Conservation (phyloP, 2,329 filamentous ascomycete genomes). For the Xylariaceae sp. region DNA sequence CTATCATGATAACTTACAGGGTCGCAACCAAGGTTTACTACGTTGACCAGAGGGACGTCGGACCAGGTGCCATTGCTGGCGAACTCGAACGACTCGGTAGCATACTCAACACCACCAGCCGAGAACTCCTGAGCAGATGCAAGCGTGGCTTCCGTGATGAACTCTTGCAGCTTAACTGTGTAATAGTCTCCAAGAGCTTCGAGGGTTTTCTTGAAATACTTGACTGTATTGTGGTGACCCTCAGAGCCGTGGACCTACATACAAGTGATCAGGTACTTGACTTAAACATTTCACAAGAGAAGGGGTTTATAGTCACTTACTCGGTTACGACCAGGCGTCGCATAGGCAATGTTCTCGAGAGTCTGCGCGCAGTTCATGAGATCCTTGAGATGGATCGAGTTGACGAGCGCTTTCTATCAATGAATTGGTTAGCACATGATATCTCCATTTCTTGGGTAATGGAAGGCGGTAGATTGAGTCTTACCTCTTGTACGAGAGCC, state of each 20-base stretch:
- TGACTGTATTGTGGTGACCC: constrained; percentile 45
- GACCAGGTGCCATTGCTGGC: constrained; percentile 44
- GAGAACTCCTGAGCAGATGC: constrained; percentile 30
- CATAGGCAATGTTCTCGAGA: constrained; percentile 42
- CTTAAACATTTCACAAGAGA: not conserved
- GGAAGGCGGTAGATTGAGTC: not conserved
- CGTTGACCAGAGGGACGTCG: constrained; percentile 49
- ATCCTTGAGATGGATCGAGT: constrained; percentile 37
- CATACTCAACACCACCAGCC: constrained; percentile 32
- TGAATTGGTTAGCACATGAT: constrained; percentile 19
- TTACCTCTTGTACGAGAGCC: constrained; percentile 37
- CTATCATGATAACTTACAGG: constrained; percentile 32
- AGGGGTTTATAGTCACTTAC: constrained; percentile 29
- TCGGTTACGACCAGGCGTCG: constrained; percentile 40
- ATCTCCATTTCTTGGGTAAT: not conserved
- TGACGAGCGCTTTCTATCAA: constrained; percentile 35
- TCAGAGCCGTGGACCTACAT: constrained; percentile 43
- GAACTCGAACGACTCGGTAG: constrained; percentile 48
- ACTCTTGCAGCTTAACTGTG: constrained; percentile 41
- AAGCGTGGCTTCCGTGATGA: constrained; percentile 37
- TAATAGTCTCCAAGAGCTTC: constrained; percentile 44
- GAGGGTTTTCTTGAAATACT: constrained; percentile 46
- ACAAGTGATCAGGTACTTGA: not conserved
- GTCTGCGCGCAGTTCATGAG: constrained; percentile 40
- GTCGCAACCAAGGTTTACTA: constrained; percentile 58